Evolutionary conservation across 1,139 yeast genomes (phyloP).

Genomic region (Candida sojae): DNA sequence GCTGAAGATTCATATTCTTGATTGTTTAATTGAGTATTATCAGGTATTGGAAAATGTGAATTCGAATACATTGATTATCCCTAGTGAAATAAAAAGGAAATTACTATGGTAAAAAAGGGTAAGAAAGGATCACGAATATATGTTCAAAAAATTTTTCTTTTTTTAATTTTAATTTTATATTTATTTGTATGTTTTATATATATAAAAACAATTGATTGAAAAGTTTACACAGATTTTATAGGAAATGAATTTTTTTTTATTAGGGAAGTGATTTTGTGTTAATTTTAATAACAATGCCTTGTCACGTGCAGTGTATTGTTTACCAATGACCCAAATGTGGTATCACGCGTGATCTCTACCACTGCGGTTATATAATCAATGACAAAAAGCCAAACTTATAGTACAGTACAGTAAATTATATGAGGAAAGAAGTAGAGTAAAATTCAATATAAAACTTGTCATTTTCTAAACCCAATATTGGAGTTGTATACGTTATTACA

Average conservation of each 20-base stretch:
- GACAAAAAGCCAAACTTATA: no score
- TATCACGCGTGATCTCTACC: background rate
- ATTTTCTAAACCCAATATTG: no score
- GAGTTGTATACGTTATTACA: no score
- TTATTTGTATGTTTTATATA: no score
- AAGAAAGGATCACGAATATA: background rate
- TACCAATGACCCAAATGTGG: background rate
- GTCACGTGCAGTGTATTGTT: background rate
- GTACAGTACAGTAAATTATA: no score
- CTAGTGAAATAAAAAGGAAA: no score
- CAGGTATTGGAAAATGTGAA: background rate
- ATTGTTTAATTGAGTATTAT: background rate
- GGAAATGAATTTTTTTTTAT: background rate
- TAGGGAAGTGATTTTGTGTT: background rate
- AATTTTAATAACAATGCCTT: background rate
- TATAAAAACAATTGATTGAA: background rate
- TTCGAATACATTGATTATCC: conserved; percentile 2
- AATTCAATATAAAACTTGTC: no score
- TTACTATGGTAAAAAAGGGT: background rate
- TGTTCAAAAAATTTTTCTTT: no score
- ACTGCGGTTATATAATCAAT: background rate
- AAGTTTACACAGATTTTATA: background rate
- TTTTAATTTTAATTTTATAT: no score
- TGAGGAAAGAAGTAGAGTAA: no score
- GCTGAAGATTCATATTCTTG: conserved; percentile 21